Evolutionary conservation across 805 yeast genomes (phyloP).

Genomic region (Schwanniomyces yamadae): DNA sequence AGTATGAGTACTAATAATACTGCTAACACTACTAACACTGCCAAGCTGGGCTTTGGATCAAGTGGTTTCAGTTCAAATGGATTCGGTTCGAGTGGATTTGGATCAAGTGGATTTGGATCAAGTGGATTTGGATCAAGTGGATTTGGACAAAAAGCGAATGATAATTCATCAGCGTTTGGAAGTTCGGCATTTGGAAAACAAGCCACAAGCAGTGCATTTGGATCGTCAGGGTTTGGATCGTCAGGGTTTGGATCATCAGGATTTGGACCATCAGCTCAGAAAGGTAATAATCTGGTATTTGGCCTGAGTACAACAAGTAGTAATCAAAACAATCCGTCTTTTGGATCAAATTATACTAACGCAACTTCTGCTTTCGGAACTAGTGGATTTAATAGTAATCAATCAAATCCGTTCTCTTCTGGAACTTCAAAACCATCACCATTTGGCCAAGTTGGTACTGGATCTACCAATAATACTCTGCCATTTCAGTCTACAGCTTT

Average conservation of each 20-base stretch:
- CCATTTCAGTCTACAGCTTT: constrained; percentile 8
- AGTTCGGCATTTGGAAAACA: constrained; percentile 6
- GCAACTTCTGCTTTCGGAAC: constrained; percentile 12
- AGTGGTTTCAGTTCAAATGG: constrained; percentile 12
- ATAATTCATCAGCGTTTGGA: constrained; percentile 6
- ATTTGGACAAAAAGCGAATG: constrained; percentile 2
- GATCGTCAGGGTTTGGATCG: constrained; percentile 5
- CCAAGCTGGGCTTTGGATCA: constrained; percentile 15
- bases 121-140: constrained; percentile 8
- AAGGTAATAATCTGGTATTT: too few species aligned
- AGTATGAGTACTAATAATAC: constrained; percentile 9
- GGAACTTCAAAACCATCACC: constrained; percentile 3
- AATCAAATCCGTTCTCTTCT: constrained; percentile 12
- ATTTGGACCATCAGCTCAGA: constrained; percentile 8
- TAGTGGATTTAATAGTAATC: constrained; percentile 9
- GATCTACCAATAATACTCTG: constrained; percentile 2
- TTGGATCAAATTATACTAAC: constrained; percentile 5
- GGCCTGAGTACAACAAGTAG: background rate
- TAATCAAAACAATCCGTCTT: background rate
- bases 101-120: constrained; percentile 3
- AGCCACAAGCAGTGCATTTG: background rate
- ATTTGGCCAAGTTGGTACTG: background rate
- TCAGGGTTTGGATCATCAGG: constrained; percentile 7
- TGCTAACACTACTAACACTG: constrained; percentile 1
- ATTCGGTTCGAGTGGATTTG: constrained; percentile 10